Base-by-base conservation (phyloP, 495 filamentous ascomycete species). In the Neurospora sp. region DNA sequence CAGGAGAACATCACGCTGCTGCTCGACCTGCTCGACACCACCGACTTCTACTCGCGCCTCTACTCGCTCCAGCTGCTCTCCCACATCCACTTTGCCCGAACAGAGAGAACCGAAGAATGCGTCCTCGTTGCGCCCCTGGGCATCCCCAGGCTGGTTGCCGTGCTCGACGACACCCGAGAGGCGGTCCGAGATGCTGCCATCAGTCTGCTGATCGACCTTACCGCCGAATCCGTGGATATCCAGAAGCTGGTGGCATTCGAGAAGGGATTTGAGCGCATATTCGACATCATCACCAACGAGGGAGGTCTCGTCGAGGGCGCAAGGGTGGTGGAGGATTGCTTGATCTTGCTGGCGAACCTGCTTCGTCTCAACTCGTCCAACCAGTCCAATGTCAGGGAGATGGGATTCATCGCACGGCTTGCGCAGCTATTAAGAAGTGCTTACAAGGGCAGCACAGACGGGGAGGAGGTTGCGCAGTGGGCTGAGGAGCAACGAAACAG, bases 1-100 rank as follows among this genome's bases (percentile, higher is more conserved):
- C 95, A 98, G 91, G 96, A 98, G 82, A 98, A 99, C 82, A 96
- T 98, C 72, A 96, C 93, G 0, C 84, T 94, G 42, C 87, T 99
- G 59, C 87, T 98, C 70, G 93, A 96, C 75, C 91, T 99, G 40
- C 85, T 99, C 27, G 94, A 96, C 27, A 88, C 90, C 48, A 85
- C 85, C 70, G 96, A 99, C 74, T 98, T 97, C 80, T 98, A 97
- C 82, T 94, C 94, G 10, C 91, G 96, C 9, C 88, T 98, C 3
- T 98, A 98, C 81, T 94, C 93, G 16, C 79, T 98, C 68, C 94
- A 98, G 82, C 87, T 99, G 72, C 91, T 99, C 68, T 90, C 90
- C 44, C 92, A 94, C 40, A 96, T 97, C 44, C 89, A 90, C 69
- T 85, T 88, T n/a, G 93, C 95, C 59, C 87, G 96, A 61, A 93